Evolutionary conservation across 495 filamentous ascomycete genomes (phyloP).

Genomic region (Tuber melanosporum): DNA sequence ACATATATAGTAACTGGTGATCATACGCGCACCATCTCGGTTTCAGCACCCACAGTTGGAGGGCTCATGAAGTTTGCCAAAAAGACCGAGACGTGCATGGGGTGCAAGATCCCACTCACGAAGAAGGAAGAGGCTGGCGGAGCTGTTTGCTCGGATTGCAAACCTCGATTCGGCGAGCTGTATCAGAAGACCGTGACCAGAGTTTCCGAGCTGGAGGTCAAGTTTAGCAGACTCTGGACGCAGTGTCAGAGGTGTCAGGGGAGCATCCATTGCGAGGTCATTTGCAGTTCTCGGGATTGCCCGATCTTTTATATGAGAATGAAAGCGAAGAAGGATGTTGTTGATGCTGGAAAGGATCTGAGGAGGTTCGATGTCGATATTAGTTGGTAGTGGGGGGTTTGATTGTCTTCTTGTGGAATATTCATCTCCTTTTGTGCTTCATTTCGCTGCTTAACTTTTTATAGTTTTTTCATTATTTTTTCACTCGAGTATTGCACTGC

Average conservation of each 20-base stretch:
- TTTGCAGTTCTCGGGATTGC: slow-evolving; percentile 91
- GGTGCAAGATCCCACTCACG: slow-evolving; percentile 90
- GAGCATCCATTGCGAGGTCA: slow-evolving; percentile 94
- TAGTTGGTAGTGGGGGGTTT: slow-evolving; percentile 24
- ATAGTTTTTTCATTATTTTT: too few relatives aligned
- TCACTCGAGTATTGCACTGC: background rate
- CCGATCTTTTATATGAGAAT: slow-evolving; percentile 99
- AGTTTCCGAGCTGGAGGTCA: slow-evolving; percentile 82
- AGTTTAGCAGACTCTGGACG: slow-evolving; percentile 91
- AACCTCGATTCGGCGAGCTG: slow-evolving; percentile 78
- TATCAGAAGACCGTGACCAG: slow-evolving; percentile 86
- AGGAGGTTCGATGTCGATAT: slow-evolving; percentile 80
- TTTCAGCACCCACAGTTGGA: slow-evolving; percentile 80
- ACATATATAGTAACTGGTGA: slow-evolving; percentile 59
- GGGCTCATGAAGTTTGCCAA: slow-evolving; percentile 98
- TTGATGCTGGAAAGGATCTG: slow-evolving; percentile 88
- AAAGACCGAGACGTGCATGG: slow-evolving; percentile 95
- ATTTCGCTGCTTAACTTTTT: background rate
- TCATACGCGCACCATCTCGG: slow-evolving; percentile 84
- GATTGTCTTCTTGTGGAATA: background rate
- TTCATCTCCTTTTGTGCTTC: slow-evolving; percentile 1
- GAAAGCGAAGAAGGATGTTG: slow-evolving; percentile 99
- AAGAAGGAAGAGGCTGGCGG: slow-evolving; percentile 71
- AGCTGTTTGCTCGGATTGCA: slow-evolving; percentile 80
- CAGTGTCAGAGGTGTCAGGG: slow-evolving; percentile 98